Evolutionary conservation across 345 rosid species (phyloP).

Genomic region (Gossypium herbaceum): DNA sequence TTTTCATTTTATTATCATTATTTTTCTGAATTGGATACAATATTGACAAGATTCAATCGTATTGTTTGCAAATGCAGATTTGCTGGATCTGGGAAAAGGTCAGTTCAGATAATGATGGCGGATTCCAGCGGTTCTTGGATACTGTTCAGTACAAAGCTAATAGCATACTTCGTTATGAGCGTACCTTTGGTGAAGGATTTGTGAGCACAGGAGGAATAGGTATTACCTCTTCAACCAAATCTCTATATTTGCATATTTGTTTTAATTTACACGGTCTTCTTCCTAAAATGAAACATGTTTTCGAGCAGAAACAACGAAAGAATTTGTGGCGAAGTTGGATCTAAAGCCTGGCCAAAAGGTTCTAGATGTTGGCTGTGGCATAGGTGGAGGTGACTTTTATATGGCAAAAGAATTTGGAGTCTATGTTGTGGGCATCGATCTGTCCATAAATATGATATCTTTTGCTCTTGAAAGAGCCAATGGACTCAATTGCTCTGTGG

Average conservation of each 20-base stretch:
- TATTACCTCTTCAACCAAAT: constrained; percentile 25
- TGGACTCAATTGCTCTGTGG: constrained; percentile 80
- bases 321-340: constrained; percentile 79
- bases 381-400: constrained; percentile 99
- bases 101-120: constrained; percentile 65
- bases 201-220: constrained; percentile 98
- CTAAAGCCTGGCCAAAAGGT: constrained; percentile 93
- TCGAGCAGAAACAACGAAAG: constrained; percentile 86
- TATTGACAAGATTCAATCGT: constrained; percentile 2
- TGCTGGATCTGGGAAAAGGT: constrained; percentile 96
- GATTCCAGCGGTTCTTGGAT: constrained; percentile 95
- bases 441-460: constrained; percentile 88
- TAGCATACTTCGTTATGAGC: constrained; percentile 89
- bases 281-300: background rate
- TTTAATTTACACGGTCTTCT: background rate
- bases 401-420: constrained; percentile 90
- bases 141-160: constrained; percentile 80
- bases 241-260: background rate
- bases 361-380: constrained; percentile 97
- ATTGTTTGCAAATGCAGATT: constrained; percentile 52
- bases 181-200: constrained; percentile 86
- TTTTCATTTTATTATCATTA: background rate
- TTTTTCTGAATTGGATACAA: constrained; percentile 8
- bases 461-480: constrained; percentile 92
- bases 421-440: constrained; percentile 89